These are phyloP conservation scores for Aspergillus saccharolyticus DNA, from an alignment of 495 filamentous ascomycete genomes.

Conservation along the genomic window DNA sequence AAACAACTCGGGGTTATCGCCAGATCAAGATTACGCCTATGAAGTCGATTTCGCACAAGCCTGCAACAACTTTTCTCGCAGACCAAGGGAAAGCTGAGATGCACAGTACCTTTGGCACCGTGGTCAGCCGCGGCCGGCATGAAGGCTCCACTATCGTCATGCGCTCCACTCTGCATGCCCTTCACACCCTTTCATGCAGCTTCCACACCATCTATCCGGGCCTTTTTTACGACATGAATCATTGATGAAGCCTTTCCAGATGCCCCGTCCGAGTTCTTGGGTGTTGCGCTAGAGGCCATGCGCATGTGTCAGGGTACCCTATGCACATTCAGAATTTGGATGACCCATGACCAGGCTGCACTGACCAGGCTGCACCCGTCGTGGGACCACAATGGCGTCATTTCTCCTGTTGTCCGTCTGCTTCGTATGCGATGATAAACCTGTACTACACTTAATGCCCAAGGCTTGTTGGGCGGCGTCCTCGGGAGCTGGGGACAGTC, in stretches of 20 bases:
- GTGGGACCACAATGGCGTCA: background rate
- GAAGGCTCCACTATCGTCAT: slow-evolving; percentile 13
- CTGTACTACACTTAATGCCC: background rate
- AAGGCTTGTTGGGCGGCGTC: background rate
- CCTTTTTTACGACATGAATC: background rate
- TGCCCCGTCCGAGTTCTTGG: background rate
- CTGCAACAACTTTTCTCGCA: background rate
- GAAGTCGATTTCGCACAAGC: background rate
- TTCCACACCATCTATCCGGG: background rate
- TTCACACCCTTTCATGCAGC: slow-evolving; percentile 1
- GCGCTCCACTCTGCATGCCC: slow-evolving; percentile 13
- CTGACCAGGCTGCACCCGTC: background rate
- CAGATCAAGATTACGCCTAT: background rate
- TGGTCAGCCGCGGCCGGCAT: slow-evolving; percentile 20
- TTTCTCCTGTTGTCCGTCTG: background rate
- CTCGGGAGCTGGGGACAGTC: background rate
- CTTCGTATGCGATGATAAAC: background rate
- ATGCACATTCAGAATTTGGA: background rate
- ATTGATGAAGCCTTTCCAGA: background rate
- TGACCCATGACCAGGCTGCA: background rate
- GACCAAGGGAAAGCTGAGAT: background rate
- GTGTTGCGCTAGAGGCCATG: background rate
- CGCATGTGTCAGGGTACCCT: background rate
- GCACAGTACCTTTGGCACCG: background rate
- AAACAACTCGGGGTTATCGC: background rate